phyloP scores from a whole-genome alignment of 257 asterid species.

The Apocynum venetum region DNA sequence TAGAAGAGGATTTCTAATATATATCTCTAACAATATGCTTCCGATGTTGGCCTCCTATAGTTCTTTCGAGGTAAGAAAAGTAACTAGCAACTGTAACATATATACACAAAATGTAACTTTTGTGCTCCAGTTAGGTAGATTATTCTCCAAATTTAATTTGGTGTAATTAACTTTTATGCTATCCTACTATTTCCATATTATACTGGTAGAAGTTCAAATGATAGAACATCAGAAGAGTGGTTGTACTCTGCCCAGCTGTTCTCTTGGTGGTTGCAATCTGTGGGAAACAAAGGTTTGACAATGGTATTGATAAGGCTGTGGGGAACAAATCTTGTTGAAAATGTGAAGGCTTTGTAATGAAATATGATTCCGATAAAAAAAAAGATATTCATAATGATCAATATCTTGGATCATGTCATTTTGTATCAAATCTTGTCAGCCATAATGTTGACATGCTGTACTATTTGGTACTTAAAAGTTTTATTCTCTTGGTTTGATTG shows the following conservation, averaged over 20 bases:
- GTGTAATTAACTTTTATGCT: background rate
- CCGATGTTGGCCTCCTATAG: background rate
- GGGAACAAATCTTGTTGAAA: background rate
- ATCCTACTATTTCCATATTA: background rate
- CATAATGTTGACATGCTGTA: too few species aligned
- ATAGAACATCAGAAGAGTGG: background rate
- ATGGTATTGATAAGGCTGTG: background rate
- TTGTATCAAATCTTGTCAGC: too few species aligned
- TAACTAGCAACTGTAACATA: background rate
- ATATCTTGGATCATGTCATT: too few species aligned
- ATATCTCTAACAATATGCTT: too few species aligned
- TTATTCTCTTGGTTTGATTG: too few species aligned
- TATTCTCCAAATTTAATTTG: background rate
- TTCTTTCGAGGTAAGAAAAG: slow-evolving; percentile 3
- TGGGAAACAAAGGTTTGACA: background rate
- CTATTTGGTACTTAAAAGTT: too few species aligned
- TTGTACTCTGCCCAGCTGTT: background rate
- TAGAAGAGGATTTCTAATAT: too few species aligned
- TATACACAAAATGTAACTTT: background rate
- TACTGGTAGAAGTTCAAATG: background rate
- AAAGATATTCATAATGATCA: too few species aligned
- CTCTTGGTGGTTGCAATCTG: too few species aligned
- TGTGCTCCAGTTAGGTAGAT: background rate
- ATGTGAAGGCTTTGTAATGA: too few species aligned
- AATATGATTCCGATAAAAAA: too few species aligned